Evolutionary conservation across 2,329 filamentous ascomycete species (phyloP), one percentile per base, ranked within the genome.

Genomic region (Aschersonia sp.): DNA sequence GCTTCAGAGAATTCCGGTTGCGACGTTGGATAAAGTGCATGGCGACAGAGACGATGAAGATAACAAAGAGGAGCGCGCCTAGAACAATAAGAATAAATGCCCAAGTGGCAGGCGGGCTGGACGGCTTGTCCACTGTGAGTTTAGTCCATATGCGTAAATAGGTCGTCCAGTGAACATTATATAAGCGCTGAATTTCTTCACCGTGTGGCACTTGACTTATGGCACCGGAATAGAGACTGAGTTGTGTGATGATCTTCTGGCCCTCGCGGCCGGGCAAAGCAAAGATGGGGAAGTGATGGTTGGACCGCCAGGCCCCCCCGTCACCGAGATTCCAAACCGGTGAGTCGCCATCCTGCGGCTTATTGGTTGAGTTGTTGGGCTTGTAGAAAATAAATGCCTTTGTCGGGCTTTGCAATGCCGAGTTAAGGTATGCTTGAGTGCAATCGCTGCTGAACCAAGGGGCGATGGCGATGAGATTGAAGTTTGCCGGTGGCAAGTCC

Each of bases 361-460:
- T 73, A 4, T 65, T 67, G 4, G 75, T 74, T 12, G 67, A 68
- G 53, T 74, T 73, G 50, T 73, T 69, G 4, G 78, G 75, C 33
- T 68, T 69, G 60, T 81, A 84, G 54, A 83, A 81, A 40, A 84
- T 67, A 57, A 84, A 76, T 29, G 69, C 79, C 42, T 78, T 73
- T 8, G 83, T 71, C 30, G 77, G 73, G 54, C 81, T 77, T 48
- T 64, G 57, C 33, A 70, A 68, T n/a, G 76, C 74, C 22, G 76
- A 71, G 14, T 72, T 65, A 44, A 97, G 72, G 60, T 87, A 95
- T 43, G 82, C 75, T 48, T 73, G 65, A 10, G 86, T 84, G 60
- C 90, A 98, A 30, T 78, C 68, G 6, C 73, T 68, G 52, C 75
- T 84, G 56, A 87, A 79, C 89, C 90, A 97, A 31, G 90, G 90